phyloP scores from a whole-genome alignment of 352 stramenopile species.

The Thalassiosira mediterranea region DNA sequence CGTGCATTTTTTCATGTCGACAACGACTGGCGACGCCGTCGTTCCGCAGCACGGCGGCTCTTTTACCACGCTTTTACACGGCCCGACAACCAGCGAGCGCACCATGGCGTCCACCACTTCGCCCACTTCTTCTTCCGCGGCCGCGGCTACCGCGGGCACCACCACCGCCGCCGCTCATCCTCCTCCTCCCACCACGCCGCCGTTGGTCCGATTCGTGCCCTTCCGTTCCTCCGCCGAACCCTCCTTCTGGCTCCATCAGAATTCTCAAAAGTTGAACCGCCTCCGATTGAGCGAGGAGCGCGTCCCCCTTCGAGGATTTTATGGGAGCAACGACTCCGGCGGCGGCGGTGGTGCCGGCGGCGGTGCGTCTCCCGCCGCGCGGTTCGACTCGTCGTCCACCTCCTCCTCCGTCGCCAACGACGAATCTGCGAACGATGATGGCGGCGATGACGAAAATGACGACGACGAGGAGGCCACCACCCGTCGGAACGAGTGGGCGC shows the following conservation, averaged over 20 bases:
- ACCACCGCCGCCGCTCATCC: background rate
- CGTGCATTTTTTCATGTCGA: too few species aligned
- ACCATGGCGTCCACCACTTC: too few species aligned
- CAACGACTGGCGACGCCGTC: too few species aligned
- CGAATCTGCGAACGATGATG: conserved; percentile 2
- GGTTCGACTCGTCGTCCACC: conserved; percentile 52
- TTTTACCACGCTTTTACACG: too few species aligned
- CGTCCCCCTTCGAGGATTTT: conserved; percentile 49
- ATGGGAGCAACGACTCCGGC: conserved; percentile 7
- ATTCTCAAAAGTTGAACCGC: conserved; percentile 70
- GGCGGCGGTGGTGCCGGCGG: background rate
- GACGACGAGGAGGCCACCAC: background rate
- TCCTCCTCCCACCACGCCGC: background rate
- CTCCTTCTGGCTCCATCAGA: conserved; percentile 79
- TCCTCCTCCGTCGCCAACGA: background rate
- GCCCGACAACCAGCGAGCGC: too few species aligned
- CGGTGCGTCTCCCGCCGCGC: conserved; percentile 24
- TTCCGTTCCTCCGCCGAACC: conserved; percentile 73
- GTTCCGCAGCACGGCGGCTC: too few species aligned
- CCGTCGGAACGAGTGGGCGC: conserved; percentile 62
- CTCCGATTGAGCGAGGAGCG: conserved; percentile 67
- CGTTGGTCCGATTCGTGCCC: conserved; percentile 66
- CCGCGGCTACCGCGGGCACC: too few species aligned
- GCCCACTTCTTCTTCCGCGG: too few species aligned
- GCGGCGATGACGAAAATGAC: background rate